Conservation (phyloP, 352 stramenopile species). For the Phytophthora nicotianae region DNA sequence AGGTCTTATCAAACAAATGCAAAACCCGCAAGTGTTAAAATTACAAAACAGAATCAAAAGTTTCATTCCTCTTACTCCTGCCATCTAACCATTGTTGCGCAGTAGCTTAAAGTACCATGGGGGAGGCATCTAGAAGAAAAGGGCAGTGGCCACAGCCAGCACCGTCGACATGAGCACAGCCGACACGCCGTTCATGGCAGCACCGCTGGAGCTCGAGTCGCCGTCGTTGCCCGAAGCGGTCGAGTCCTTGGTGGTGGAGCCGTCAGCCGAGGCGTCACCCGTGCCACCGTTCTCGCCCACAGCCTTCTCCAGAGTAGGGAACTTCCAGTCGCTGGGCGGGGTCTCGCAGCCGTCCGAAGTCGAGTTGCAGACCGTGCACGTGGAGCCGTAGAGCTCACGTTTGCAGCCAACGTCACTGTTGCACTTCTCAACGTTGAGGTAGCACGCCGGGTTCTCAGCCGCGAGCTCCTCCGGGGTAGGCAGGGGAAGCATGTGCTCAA, state of each 20-base stretch:
- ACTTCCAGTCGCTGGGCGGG: conserved; percentile 50
- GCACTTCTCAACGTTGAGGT: conserved; percentile 66
- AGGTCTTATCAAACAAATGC: no score
- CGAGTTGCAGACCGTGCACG: conserved; percentile 66
- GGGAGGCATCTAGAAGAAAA: conserved; percentile 39
- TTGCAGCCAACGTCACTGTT: conserved; percentile 58
- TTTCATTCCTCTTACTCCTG: conserved; percentile 16
- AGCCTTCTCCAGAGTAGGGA: conserved; percentile 54
- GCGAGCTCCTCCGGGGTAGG: conserved; percentile 52
- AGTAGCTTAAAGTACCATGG: neutral
- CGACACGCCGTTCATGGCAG: conserved; percentile 31
- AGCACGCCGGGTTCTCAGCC: conserved; percentile 68
- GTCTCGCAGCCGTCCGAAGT: conserved; percentile 47
- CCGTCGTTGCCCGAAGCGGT: conserved; percentile 24
- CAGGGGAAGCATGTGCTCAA: conserved; percentile 58
- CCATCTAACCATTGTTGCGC: conserved; percentile 3
- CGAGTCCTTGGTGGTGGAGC: conserved; percentile 33
- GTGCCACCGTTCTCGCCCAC: conserved; percentile 56
- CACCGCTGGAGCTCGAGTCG: conserved; percentile 23
- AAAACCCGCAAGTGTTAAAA: conserved; percentile 16
- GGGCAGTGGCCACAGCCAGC: conserved; percentile 32
- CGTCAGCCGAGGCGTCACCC: conserved; percentile 41
- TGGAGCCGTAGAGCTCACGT: conserved; percentile 63
- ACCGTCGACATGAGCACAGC: conserved; percentile 32
- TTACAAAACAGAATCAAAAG: conserved; percentile 31